Evolutionary conservation across 2,329 filamentous ascomycete species (phyloP).

Genomic region (Septoria petroselini): DNA sequence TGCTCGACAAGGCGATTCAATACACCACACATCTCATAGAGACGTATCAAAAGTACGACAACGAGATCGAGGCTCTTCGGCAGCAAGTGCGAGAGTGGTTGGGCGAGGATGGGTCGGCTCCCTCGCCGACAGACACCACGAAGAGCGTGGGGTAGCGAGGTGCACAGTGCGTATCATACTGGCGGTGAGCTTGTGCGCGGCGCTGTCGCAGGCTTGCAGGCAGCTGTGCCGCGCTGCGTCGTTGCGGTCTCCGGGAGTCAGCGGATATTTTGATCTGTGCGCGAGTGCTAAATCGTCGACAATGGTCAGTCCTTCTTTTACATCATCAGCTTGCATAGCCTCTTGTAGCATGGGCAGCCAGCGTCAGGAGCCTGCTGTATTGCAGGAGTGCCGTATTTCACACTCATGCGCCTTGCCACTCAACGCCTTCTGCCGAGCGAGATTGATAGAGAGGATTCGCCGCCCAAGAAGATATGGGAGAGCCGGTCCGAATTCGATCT

Average conservation of each 20-base stretch:
- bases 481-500: slow-evolving; percentile 1
- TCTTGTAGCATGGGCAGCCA: no score
- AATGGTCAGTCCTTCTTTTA: no score
- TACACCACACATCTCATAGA: slow-evolving; percentile 22
- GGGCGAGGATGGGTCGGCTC: slow-evolving; percentile 8
- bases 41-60: slow-evolving; percentile 23
- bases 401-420: background rate
- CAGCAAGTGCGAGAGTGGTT: slow-evolving; percentile 20
- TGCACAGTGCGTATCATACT: background rate
- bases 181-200: background rate
- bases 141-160: slow-evolving; percentile 4
- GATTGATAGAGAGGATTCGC: no score
- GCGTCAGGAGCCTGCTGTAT: no score
- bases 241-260: no score
- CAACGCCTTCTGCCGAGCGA: background rate
- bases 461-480: background rate
- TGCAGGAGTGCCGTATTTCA: no score
- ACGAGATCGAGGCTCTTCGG: slow-evolving; percentile 19
- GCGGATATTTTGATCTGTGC: no score
- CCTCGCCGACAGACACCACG: slow-evolving; percentile 1
- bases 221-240: no score
- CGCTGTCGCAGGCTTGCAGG: background rate
- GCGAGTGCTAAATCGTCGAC: no score
- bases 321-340: no score
- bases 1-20: slow-evolving; percentile 25